Conservation (phyloP, 345 rosid genomes). For the Acer yangbiense region DNA sequence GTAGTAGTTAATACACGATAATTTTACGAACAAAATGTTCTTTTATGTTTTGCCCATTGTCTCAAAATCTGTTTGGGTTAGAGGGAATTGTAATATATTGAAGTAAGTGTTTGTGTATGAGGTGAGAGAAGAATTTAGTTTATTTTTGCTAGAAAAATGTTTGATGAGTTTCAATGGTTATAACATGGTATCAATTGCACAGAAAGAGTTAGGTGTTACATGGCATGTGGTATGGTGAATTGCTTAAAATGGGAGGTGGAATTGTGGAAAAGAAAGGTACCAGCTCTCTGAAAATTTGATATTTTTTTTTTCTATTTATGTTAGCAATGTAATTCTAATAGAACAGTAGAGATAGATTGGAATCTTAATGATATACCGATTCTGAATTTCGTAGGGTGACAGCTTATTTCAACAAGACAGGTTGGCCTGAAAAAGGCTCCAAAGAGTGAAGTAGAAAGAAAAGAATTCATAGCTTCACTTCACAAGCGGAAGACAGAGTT, state of each 20-base stretch:
- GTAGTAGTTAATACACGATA: too few species aligned
- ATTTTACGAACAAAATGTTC: not conserved
- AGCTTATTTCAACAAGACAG: constrained; percentile 83
- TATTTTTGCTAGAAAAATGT: not conserved
- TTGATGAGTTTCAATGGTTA: not conserved
- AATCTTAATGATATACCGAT: not conserved
- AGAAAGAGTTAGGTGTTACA: constrained; percentile 79
- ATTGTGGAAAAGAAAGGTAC: constrained; percentile 94
- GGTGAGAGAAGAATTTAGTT: not conserved
- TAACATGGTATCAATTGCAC: constrained; percentile 12
- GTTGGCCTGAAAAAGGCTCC: constrained; percentile 95
- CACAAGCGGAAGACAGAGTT: constrained; percentile 26
- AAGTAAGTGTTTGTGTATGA: not conserved
- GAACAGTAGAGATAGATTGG: not conserved
- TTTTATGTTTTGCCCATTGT: not conserved
- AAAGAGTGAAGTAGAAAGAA: constrained; percentile 80
- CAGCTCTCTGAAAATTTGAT: not conserved
- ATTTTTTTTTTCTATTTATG: not conserved
- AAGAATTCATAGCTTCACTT: constrained; percentile 83
- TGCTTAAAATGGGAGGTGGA: constrained; percentile 96
- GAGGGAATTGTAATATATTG: not conserved
- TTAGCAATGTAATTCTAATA: not conserved
- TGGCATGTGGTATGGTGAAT: constrained; percentile 96
- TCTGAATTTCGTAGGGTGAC: constrained; percentile 66
- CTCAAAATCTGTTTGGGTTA: not conserved